Conservation (phyloP, 805 yeast species). For the Candida endomychidarum region DNA sequence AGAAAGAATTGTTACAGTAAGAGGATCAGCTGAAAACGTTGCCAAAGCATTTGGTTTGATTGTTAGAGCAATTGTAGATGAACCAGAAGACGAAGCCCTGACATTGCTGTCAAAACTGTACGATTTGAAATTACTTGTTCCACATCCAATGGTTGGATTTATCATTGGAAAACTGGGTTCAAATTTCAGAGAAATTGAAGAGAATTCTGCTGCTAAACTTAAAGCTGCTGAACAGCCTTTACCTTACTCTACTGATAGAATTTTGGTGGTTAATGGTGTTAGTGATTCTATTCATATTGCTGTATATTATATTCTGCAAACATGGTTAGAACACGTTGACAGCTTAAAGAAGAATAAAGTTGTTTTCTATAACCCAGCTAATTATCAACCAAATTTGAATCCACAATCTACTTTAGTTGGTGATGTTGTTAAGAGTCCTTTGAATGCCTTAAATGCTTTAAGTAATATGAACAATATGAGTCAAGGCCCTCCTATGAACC, state of each 20-base stretch:
- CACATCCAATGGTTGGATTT: conserved; percentile 78
- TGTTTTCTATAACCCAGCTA: conserved; percentile 60
- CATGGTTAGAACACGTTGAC: conserved; percentile 60
- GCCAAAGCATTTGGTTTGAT: conserved; percentile 81
- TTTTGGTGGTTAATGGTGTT: conserved; percentile 69
- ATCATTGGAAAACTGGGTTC: conserved; percentile 77
- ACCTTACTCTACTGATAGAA: conserved; percentile 76
- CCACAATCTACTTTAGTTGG: conserved; percentile 13
- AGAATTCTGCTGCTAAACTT: conserved; percentile 72
- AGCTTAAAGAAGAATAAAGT: conserved; percentile 52
- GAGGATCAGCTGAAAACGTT: conserved; percentile 74
- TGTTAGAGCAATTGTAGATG: conserved; percentile 63
- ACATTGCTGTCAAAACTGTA: conserved; percentile 53
- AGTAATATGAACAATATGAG: conserved; percentile 10
- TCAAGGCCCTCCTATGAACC: conserved; percentile 8
- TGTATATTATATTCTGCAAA: conserved; percentile 68
- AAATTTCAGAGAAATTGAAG: conserved; percentile 78
- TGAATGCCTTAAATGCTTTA: conserved; percentile 11
- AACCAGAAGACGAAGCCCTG: conserved; percentile 64
- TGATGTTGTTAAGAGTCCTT: conserved; percentile 6
- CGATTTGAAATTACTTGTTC: conserved; percentile 62
- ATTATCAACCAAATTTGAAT: conserved; percentile 22
- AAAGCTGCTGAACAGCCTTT: conserved; percentile 71
- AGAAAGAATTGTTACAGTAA: conserved; percentile 70
- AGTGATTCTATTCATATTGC: conserved; percentile 89